Conservation (phyloP, 208 protist species). For the Leishmania tarentolae region DNA sequence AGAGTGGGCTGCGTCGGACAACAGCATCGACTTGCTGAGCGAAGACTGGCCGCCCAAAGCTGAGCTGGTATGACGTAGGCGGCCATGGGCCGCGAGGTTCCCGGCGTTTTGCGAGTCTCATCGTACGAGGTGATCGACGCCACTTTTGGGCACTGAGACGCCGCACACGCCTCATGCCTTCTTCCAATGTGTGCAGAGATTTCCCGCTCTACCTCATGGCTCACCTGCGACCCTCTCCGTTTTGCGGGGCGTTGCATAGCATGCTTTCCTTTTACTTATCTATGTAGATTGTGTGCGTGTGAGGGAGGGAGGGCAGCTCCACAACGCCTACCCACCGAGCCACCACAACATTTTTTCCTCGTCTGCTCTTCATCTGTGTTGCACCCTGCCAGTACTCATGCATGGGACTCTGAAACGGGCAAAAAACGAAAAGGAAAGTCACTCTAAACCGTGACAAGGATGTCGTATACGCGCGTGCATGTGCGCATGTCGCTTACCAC, state of each 20-base stretch:
- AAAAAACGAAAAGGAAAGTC: not conserved
- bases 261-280: not conserved
- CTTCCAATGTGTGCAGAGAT: not conserved
- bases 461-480: not conserved
- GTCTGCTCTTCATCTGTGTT: not conserved
- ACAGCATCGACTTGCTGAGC: slow-evolving; percentile 7
- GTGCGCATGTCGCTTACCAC: not conserved
- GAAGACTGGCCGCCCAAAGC: not conserved
- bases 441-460: not conserved
- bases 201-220: not conserved
- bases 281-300: not conserved
- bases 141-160: not conserved
- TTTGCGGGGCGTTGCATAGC: not conserved
- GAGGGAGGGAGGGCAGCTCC: not conserved
- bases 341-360: not conserved
- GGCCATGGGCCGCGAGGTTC: not conserved
- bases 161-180: not conserved
- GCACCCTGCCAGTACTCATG: not conserved
- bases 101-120: too few species aligned
- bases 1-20: not conserved
- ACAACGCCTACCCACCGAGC: not conserved
- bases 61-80: not conserved
- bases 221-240: not conserved
- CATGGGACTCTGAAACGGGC: not conserved
- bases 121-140: not conserved